Base-by-base conservation (phyloP, 345 rosid genomes). In the Lumnitzera littorea region DNA sequence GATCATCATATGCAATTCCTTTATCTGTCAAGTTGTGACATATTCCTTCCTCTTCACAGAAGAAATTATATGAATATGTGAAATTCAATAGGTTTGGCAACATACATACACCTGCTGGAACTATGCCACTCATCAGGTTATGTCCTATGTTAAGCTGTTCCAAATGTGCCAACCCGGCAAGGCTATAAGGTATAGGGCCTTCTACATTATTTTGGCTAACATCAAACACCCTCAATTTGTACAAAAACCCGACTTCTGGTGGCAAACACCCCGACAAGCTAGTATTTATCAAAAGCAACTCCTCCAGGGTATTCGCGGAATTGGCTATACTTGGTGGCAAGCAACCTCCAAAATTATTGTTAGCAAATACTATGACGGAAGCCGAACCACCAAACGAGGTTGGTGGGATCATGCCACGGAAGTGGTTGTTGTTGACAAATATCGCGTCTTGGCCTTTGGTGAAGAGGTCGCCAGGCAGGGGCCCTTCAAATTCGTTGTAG, bases 401-500 rank as follows among this genome's bases (percentile, higher is more conserved):
- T 1, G 95, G 84, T 11, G 84, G 75, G 62, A 68, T 27, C 46
- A 25, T 65, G 56, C 43, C 87, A 16, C 86, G 78, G 51, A 92
- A 70, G 6, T 85, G 51, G 67, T 91, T 85, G 78, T 84, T 84
- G 63, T 92, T 92, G 11, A 92, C 66, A 24, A 92, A 85, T 49
- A 92, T 77, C 23, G 98, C 98, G n/a, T 92, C 98, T 3, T 87
- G 82, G 16, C 63, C 69, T 56, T 72, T 83, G 68, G 68, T 68
- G 76, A 82, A 84, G 65, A 91, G 86, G 62, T 82, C 74, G 3
- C 87, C 74, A 24, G 95, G 96, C 36, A 89, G 62, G 2, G 83
- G 72, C 50, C 98, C 98, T 76, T 89, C 98, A 2, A 92, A 89
- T 72, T 92, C 98, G 5, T 89, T 89, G 76, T 62, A 92, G 60